Evolutionary conservation across 2,329 filamentous ascomycete genomes (phyloP), one percentile per base, ranked within the genome.

Genomic region (Ciborinia camelliae): DNA sequence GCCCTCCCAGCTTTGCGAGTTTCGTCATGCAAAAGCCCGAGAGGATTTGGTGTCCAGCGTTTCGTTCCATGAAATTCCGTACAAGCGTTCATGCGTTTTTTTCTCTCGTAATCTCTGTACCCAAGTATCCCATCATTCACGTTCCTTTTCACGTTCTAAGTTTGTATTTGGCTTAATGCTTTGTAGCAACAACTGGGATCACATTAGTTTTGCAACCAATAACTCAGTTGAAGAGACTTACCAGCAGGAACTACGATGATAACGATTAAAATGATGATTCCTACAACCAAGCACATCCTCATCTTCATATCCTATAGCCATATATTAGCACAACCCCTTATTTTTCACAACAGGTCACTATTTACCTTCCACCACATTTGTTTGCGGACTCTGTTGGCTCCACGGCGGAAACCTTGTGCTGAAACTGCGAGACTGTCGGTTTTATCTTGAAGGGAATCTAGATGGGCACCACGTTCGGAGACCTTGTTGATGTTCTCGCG

Each of bases 401-500:
- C 94, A 71, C 93, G 89, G 75, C 93, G 91, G 86, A 99, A 99
- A 68, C 92, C 92, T 78, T 97, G 92, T 66, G 95, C 94, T 43
- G 93, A 97, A 69, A 89, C 87, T 67, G 93, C 93, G 71, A 99
- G 85, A 80, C 96, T 96, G 81, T 97, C 88, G 70, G 91, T 97
- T 85, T 97, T 96, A 79, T 95, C 90, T 81, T 96, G 91, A 68
- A 97, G 86, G 58, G 88, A 88, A 78, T 97, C 91, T 68, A 97
- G 86, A 72, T 89, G 86, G 75, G 92, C 90, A 76, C 95, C 95
- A 84, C 95, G 92, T 79, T 97, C 89, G 51, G 91, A 92, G 68
- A 97, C 91, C 80, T 95, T 96, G 82, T 93, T 92, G 83, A 99
- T 96, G 82, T 99, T 99, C 78, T 97, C 89, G 75, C 90, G 88